Percentiles rank a stretch among this genome's conserved stretches.
These are phyloP conservation scores for Yamadazyma jaroonii DNA, from an alignment of 1,139 yeast species.

Conservation along the genomic window DNA sequence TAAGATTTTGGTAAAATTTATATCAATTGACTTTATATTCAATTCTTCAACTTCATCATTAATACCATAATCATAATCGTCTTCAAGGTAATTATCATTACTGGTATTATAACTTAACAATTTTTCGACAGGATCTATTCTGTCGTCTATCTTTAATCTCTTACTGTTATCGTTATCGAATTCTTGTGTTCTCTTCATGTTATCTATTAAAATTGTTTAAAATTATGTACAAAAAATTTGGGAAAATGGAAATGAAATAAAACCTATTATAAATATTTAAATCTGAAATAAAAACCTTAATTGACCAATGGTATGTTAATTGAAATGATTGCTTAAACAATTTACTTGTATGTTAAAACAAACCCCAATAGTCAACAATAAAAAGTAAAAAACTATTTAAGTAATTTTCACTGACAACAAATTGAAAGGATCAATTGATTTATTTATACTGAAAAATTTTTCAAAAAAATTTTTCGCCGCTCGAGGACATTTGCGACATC, in stretches of 20 bases:
- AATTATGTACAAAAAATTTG: background rate
- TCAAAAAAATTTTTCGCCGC: constrained; percentile 10
- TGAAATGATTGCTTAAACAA: no score
- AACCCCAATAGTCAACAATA: background rate
- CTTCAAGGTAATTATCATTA: constrained; percentile 1
- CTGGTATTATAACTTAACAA: constrained; percentile 36
- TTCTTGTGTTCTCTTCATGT: background rate
- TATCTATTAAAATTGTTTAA: background rate
- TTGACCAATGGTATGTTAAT: no score
- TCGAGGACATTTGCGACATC: constrained; percentile 7
- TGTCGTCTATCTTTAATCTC: constrained; percentile 20
- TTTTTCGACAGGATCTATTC: constrained; percentile 45
- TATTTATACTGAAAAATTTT: constrained; percentile 6
- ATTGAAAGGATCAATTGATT: constrained; percentile 1
- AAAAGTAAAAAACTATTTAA: background rate
- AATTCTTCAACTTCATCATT: constrained; percentile 9
- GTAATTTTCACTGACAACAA: background rate
- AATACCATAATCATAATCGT: constrained; percentile 7
- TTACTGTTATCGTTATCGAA: constrained; percentile 1
- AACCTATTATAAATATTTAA: no score
- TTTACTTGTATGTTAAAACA: background rate
- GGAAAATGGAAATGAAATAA: background rate
- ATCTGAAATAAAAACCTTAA: no score
- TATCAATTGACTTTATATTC: constrained; percentile 18
- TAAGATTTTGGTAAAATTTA: constrained; percentile 38